Evolutionary conservation across 306 rosid genomes (phyloP).

Genomic region (Myrica gale): DNA sequence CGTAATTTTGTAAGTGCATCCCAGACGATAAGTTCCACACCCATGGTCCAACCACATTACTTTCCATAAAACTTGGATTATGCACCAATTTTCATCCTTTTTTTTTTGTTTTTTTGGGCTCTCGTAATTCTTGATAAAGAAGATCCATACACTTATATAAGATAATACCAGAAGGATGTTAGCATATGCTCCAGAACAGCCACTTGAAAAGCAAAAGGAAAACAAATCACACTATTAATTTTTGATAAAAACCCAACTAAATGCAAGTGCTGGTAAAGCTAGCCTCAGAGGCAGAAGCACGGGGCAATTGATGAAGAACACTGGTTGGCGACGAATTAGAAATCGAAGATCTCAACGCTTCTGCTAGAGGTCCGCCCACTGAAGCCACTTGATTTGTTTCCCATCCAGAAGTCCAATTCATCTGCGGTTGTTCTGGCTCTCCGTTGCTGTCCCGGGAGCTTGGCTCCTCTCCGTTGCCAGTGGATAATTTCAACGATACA

Average conservation of each 20-base stretch:
- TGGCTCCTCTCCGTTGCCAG: conserved; percentile 52
- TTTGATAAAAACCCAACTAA: background rate
- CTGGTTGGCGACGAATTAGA: conserved; percentile 79
- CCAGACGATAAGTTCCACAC: no score
- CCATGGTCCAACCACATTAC: background rate
- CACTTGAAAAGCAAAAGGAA: background rate
- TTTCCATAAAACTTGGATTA: background rate
- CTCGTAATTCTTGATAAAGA: background rate
- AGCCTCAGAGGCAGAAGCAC: conserved; percentile 51
- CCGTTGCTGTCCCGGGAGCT: conserved; percentile 37
- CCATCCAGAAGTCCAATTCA: conserved; percentile 79
- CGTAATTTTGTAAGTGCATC: no score
- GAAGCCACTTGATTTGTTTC: conserved; percentile 64
- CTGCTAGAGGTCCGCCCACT: conserved; percentile 97
- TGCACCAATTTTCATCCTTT: background rate
- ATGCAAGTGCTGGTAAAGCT: conserved; percentile 53
- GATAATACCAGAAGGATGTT: background rate
- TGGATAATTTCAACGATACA: conserved; percentile 78
- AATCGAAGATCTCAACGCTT: conserved; percentile 77
- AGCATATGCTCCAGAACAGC: background rate
- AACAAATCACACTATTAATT: background rate
- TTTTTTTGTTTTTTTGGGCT: no score
- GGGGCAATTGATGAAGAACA: conserved; percentile 73
- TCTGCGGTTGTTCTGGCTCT: conserved; percentile 44
- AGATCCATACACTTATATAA: conserved; percentile 5